These are phyloP conservation scores for Carex scoparia DNA, from an alignment of 176 grass and related monocot species.

Conservation along the genomic window DNA sequence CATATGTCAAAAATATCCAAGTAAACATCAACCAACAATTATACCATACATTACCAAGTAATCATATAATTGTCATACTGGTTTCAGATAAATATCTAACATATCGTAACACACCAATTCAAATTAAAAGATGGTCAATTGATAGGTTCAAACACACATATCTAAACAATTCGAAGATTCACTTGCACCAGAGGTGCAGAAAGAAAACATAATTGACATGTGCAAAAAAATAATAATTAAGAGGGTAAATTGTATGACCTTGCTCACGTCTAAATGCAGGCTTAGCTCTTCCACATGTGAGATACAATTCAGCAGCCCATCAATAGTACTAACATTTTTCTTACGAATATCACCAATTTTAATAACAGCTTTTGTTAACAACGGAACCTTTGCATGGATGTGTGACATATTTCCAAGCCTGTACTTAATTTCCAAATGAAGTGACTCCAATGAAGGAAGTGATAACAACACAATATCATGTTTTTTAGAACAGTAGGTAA, in stretches of 20 bases:
- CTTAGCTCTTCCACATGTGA: neutral
- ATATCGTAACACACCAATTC: too few relatives aligned
- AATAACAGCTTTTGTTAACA: neutral
- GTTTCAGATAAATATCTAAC: too few relatives aligned
- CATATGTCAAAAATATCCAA: neutral
- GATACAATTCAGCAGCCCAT: neutral
- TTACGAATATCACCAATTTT: neutral
- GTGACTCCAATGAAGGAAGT: neutral
- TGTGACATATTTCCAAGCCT: neutral
- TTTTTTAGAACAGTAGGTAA: neutral
- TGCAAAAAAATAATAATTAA: neutral
- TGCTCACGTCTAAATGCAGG: neutral
- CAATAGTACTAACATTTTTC: neutral
- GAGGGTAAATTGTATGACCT: neutral
- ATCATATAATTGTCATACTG: neutral
- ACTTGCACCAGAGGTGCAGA: neutral
- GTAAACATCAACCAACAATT: neutral
- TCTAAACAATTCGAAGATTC: neutral
- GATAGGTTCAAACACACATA: too few relatives aligned
- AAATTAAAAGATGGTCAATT: too few relatives aligned
- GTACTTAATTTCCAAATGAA: neutral
- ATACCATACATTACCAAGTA: neutral
- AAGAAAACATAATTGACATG: neutral
- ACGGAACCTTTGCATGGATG: neutral
- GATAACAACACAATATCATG: neutral